Percentiles rank a stretch among this genome's conserved stretches.
These are phyloP conservation scores for Backusella westeae DNA, from an alignment of 192 early-diverging fungal genomes.

Conservation along the genomic window DNA sequence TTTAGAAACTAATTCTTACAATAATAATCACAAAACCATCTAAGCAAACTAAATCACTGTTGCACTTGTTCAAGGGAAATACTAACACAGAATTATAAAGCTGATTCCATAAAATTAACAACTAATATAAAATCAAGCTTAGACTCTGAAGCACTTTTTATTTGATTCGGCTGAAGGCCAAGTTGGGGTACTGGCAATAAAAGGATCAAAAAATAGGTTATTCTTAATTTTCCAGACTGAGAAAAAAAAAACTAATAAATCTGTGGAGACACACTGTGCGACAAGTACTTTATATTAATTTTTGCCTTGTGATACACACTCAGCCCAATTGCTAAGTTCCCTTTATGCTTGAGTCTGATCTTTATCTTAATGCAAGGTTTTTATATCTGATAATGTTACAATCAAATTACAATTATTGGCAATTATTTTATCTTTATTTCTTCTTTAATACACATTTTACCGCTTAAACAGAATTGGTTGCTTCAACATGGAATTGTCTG, in stretches of 20 bases:
- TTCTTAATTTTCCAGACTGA: slow-evolving; percentile 2
- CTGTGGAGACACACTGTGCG: neutral
- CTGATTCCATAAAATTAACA: neutral
- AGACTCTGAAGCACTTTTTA: neutral
- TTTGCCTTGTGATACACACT: neutral
- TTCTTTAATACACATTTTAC: neutral
- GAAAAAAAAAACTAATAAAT: neutral
- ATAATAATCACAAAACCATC: neutral
- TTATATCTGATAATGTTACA: neutral
- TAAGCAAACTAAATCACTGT: neutral
- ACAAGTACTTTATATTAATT: neutral
- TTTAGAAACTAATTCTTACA: neutral
- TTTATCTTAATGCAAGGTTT: neutral
- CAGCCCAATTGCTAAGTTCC: neutral
- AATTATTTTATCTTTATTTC: neutral
- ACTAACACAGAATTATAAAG: neutral
- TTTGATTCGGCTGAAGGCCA: neutral
- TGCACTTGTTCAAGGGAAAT: slow-evolving; percentile 6
- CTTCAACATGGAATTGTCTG: neutral
- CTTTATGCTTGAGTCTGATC: neutral
- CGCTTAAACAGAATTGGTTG: neutral
- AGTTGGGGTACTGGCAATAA: neutral
- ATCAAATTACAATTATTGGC: neutral
- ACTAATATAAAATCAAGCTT: neutral
- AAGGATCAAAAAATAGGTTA: neutral